Percentiles rank a stretch among this genome's conserved stretches.
Conservation (phyloP, 208 protist species). For the Herpetomonas tarakana region DNA sequence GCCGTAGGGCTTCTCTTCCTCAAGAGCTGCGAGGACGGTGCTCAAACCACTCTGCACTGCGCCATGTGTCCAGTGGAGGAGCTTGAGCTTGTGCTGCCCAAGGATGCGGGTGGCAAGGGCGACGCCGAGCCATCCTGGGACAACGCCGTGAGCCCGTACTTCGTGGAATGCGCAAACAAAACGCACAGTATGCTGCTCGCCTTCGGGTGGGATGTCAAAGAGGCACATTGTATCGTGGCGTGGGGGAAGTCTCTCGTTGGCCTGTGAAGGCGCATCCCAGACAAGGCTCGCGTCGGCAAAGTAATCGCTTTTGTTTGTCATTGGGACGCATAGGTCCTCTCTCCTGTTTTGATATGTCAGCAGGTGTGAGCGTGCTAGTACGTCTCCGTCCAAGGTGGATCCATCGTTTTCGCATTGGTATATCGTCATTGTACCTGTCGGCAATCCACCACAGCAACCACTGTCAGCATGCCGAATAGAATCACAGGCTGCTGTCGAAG, state of each 20-base stretch:
- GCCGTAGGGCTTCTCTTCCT: conserved; percentile 44
- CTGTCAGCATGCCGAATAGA: no score
- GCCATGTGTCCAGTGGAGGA: conserved; percentile 75
- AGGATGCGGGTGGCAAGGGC: conserved; percentile 3
- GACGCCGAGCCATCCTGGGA: neutral
- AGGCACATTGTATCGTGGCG: conserved; percentile 52
- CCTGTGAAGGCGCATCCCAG: conserved; percentile 14
- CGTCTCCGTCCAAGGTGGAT: no score
- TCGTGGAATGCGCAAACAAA: conserved; percentile 80
- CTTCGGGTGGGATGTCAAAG: conserved; percentile 80
- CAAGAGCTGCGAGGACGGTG: conserved; percentile 70
- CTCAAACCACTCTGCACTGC: conserved; percentile 87
- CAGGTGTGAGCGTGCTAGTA: no score
- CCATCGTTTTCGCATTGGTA: no score
- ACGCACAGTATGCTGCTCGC: conserved; percentile 50
- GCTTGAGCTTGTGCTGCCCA: conserved; percentile 52
- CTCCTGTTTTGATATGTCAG: no score
- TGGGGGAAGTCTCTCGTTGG: conserved; percentile 69
- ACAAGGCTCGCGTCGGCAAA: no score
- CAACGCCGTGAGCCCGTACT: conserved; percentile 68
- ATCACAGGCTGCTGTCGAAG: no score
- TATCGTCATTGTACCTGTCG: no score
- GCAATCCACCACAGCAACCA: no score
- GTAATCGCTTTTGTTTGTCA: no score
- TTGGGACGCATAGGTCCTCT: no score